phyloP scores from a whole-genome alignment of 306 rosid genomes.

The Quercus berberidifolia region DNA sequence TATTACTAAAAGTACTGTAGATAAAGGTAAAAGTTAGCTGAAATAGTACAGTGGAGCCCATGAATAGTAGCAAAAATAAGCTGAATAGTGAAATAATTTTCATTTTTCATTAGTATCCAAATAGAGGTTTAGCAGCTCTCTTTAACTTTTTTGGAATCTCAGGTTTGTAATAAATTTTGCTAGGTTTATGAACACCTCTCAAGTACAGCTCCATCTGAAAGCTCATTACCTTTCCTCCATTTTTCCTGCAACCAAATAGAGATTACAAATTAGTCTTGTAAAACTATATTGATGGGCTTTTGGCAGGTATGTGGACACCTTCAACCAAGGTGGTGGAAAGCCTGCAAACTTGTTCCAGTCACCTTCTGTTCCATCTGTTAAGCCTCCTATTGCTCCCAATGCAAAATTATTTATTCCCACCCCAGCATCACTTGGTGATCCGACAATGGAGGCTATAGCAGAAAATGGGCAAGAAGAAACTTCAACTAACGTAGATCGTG shows the following conservation, averaged over 20 bases:
- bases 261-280: neutral
- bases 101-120: no score
- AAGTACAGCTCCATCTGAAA: neutral
- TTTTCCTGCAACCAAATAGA: neutral
- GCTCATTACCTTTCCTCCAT: neutral
- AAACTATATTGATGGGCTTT: conserved; percentile 16
- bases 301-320: conserved; percentile 90
- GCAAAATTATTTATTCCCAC: conserved; percentile 81
- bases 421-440: conserved; percentile 47
- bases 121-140: neutral
- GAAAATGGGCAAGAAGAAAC: conserved; percentile 59
- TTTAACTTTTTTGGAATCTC: neutral
- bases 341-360: conserved; percentile 68
- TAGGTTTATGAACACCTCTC: neutral
- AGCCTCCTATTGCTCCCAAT: conserved; percentile 57
- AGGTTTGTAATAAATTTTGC: neutral
- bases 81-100: no score
- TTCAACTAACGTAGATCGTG: conserved; percentile 32
- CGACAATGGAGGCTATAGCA: conserved; percentile 51
- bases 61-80: no score
- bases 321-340: conserved; percentile 75
- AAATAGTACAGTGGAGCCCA: no score
- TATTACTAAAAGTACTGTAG: no score
- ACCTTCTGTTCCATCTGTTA: conserved; percentile 59
- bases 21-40: no score